Evolutionary conservation across 768 basidiomycete species (phyloP).

Genomic region (Coprinopsis marcescibilis): DNA sequence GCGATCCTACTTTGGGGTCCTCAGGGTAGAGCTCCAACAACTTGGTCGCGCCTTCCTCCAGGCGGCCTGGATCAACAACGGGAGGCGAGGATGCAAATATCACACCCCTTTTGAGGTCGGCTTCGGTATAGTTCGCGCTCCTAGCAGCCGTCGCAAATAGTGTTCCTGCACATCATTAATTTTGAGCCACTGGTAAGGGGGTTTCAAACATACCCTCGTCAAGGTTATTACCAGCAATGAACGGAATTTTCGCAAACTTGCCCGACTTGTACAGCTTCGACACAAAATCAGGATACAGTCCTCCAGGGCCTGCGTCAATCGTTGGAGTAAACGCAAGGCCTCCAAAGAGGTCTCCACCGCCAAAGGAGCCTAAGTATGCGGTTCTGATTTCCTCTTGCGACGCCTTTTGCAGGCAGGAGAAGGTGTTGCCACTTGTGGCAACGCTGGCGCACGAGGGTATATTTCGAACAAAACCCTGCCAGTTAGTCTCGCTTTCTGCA

Average conservation of each 20-base stretch:
- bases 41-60: conserved; percentile 18
- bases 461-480: conserved; percentile 34
- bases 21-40: conserved; percentile 37
- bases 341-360: background rate
- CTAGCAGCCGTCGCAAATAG: background rate
- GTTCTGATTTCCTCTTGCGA: conserved; percentile 20
- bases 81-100: background rate
- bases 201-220: conserved; percentile 38
- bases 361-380: conserved; percentile 14
- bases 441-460: conserved; percentile 28
- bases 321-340: conserved; percentile 31
- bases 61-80: conserved; percentile 14
- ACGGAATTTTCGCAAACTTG: conserved; percentile 30
- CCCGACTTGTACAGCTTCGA: conserved; percentile 25
- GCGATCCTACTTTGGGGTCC: conserved; percentile 36
- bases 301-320: conserved; percentile 31
- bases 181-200: background rate
- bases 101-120: background rate
- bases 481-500: conserved; percentile 26
- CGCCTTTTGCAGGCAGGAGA: conserved; percentile 26
- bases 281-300: conserved; percentile 33
- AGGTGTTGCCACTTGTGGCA: conserved; percentile 24
- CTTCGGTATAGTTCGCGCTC: background rate
- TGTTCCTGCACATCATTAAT: no score
- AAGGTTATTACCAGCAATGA: conserved; percentile 38